Evolutionary conservation across 1,284 basidiomycete genomes (phyloP), one percentile per base, ranked within the genome.

Genomic region (Ceratobasidium sp.): DNA sequence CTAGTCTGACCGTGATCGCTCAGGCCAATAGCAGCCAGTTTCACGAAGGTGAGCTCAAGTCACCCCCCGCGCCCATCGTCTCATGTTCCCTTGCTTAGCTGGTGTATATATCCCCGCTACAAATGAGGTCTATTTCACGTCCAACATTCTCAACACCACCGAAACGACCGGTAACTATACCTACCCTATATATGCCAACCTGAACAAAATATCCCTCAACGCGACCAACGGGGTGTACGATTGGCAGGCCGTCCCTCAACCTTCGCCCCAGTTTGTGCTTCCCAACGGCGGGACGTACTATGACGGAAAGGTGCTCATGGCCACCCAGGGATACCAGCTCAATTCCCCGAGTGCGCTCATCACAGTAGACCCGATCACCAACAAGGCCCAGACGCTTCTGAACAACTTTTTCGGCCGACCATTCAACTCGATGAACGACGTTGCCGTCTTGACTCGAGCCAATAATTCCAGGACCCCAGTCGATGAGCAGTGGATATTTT

Each of bases 381-480:
- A 55, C 5, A 67, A 49, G 22, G 13, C 52, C 2, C 32, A 55
- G 35, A 83, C 89, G 50, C 74, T 90, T 20, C 75, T 90, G 69
- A 86, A 91, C 79, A 91, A 89, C 77, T 88, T 82, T 75, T 78
- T 76, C 65, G 91, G 91, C 3, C 81, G 89, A 10, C 90, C 93
- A 74, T 94, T 93, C 80, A 92, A 90, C 78, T 89, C 89, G 1
- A 78, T 92, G 60, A 92, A 93, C 76, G 92, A 94, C 75, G 80
- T 89, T 69, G 91, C 64, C 8, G 40, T 67, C 12, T 32, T 89
- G 74, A 80, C 92, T 1, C 88, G 92, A 70, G 88, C 88, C 0
- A 74, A 72, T 15, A 86, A 82, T 62, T 85, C 84, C 13, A 84
- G 83, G 54, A 75, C 64, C 5, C 50, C 64, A 2, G 50, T 67